Evolutionary conservation across 768 basidiomycete genomes (phyloP), one percentile per base, ranked within the genome.

Genomic region (Trametes coccinea): DNA sequence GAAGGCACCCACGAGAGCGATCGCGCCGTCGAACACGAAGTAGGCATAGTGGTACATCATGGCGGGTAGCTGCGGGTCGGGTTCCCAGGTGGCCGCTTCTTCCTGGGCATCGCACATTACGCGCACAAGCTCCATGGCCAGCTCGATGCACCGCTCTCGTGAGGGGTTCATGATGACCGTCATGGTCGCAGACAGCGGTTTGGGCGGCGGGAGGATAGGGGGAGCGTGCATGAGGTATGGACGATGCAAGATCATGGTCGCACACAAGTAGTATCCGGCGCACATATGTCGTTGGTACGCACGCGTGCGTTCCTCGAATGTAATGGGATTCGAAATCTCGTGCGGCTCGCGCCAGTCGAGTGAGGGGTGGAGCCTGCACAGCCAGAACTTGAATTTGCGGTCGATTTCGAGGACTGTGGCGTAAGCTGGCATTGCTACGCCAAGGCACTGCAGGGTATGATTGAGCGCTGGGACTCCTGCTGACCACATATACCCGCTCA

Each of bases 191-290:
- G 47, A 62, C 39, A 61, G 60, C 55, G 53, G 60, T 45, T 56
- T 71, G 65, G 59, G 60, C 6, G 62, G 60, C 0, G 66, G 61
- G 2, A 67, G 63, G 37, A 67, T 57, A 1, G 67, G 67, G 2
- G 70, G 64, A 2, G 67, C 52, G 33, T 75, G 75, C 63, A 75
- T 79, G 27, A 78, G 72, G 44, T 76, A 78, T 7, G 78, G 73
- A 17, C 81, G 71, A 65, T 79, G 77, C 3, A 84, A 68, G 60
- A 80, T 82, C 60, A 80, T 72, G 39, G 80, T 76, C 8, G 71
- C 76, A 29, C 77, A 73, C 30, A 81, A 72, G 65, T 80, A 82
- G 79, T 80, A 82, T 11, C 77, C 79, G 27, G 77, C 74, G 30
- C 83, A 73, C 14, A 73, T 75, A 65, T 79, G 77, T 34, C 79